Conservation (phyloP, 1,139 yeast genomes). For the Candida buenavistaensis region DNA sequence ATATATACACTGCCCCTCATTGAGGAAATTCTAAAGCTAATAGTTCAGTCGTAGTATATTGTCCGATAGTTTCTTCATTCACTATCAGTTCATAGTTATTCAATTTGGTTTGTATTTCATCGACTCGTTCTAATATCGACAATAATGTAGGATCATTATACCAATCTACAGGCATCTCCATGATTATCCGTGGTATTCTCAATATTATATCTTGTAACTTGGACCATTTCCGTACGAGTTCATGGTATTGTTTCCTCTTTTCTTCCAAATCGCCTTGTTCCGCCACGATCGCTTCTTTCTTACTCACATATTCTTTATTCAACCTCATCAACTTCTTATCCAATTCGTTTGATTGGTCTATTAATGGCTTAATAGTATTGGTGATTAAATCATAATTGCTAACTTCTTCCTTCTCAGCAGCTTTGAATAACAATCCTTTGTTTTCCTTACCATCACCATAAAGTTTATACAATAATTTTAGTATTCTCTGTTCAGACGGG, state of each 20-base stretch:
- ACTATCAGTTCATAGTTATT: conserved; percentile 22
- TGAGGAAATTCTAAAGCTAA: conserved; percentile 13
- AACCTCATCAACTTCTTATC: conserved; percentile 16
- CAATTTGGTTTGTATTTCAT: conserved; percentile 21
- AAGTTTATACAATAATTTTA: conserved; percentile 21
- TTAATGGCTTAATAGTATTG: conserved; percentile 16
- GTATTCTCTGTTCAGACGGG: conserved; percentile 29
- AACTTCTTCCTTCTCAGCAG: not conserved
- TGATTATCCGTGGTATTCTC: conserved; percentile 31
- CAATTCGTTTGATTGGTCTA: conserved; percentile 16
- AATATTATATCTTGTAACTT: conserved; percentile 26
- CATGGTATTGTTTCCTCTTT: conserved; percentile 10
- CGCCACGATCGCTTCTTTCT: conserved; percentile 13
- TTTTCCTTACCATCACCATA: conserved; percentile 14
- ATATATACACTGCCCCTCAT: conserved; percentile 5
- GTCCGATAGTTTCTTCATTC: conserved; percentile 15
- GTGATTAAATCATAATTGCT: conserved; percentile 8
- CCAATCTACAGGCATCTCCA: conserved; percentile 40
- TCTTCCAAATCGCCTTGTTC: not conserved
- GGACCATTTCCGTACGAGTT: conserved; percentile 25
- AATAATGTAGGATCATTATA: conserved; percentile 27
- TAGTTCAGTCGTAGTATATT: conserved; percentile 11
- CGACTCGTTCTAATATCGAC: conserved; percentile 29
- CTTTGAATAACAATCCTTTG: conserved; percentile 12
- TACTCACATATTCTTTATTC: conserved; percentile 11